Evolutionary conservation across 73 alveolate species (phyloP).

Genomic region (Breviolum minutum): DNA sequence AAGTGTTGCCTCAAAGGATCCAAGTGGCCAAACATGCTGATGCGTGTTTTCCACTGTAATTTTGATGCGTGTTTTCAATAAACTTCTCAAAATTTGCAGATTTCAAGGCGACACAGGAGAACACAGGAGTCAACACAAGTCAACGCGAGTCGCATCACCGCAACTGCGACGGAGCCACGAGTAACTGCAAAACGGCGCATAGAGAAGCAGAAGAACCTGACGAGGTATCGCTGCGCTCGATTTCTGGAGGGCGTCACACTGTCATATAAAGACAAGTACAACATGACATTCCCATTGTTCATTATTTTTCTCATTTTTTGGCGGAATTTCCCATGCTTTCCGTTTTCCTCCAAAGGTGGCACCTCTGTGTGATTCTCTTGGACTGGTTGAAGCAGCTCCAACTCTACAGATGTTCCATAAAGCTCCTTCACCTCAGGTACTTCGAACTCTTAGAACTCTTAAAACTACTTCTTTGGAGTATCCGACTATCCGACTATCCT

Average conservation of each 20-base stretch:
- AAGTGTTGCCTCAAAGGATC: conserved; percentile 57
- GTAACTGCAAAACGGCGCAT: conserved; percentile 79
- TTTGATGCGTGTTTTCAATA: not conserved
- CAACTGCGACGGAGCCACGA: conserved; percentile 35
- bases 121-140: not conserved
- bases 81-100: not conserved
- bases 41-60: not conserved
- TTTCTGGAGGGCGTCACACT: too few species aligned
- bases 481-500: too few species aligned
- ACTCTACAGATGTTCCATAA: conserved; percentile 64
- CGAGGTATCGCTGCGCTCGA: not conserved
- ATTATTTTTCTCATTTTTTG: not conserved
- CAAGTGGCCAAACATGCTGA: not conserved
- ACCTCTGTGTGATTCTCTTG: conserved; percentile 64
- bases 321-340: not conserved
- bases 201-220: conserved; percentile 58
- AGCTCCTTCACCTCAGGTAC: conserved; percentile 67
- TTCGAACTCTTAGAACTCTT: not conserved
- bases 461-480: too few species aligned
- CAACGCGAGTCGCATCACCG: not conserved
- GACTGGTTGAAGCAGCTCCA: conserved; percentile 71
- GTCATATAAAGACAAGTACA: not conserved
- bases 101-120: not conserved
- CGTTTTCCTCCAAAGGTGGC: not conserved
- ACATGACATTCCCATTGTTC: not conserved